A percentile compares a stretch with the other conserved stretches of the same genome.
phyloP scores from a whole-genome alignment of 1,284 basidiomycete genomes.

The Papiliotrema flavescens region DNA sequence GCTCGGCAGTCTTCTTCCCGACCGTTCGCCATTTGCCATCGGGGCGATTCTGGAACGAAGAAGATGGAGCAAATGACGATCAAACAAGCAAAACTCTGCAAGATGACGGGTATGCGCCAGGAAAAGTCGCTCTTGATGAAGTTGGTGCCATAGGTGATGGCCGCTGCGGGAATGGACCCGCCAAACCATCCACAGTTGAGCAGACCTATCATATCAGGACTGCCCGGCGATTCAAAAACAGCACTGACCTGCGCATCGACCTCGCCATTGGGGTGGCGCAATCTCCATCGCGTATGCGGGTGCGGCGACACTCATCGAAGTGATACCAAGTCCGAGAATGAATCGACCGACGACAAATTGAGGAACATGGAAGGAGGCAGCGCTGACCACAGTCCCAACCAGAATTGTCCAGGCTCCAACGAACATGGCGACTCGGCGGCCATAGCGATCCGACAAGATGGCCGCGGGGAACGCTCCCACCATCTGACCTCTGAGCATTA shows the following conservation, averaged over 20 bases:
- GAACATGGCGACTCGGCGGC: conserved; percentile 58
- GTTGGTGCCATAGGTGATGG: conserved; percentile 36
- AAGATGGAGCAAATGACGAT: conserved; percentile 20
- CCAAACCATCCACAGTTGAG: conserved; percentile 46
- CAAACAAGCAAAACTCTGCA: conserved; percentile 29
- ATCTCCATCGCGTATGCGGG: conserved; percentile 53
- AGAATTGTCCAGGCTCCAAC: conserved; percentile 51
- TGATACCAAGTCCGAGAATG: conserved; percentile 40
- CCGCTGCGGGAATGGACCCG: conserved; percentile 34
- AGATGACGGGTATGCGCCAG: conserved; percentile 34
- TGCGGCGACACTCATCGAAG: conserved; percentile 5
- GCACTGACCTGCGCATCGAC: conserved; percentile 24
- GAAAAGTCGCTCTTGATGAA: conserved; percentile 28
- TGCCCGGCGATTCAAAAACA: too few species aligned
- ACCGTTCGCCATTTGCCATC: conserved; percentile 80
- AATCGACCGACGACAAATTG: conserved; percentile 47
- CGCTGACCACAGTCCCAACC: conserved; percentile 40
- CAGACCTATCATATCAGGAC: conserved; percentile 30
- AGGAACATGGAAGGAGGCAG: conserved; percentile 31
- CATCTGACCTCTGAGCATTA: conserved; percentile 12
- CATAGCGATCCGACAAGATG: conserved; percentile 49
- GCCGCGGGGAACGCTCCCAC: conserved; percentile 21
- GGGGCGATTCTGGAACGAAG: conserved; percentile 67
- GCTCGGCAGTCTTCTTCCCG: conserved; percentile 75
- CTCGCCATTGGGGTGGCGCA: conserved; percentile 63